Percentiles rank a stretch among this genome's conserved stretches.
Evolutionary conservation across 768 basidiomycete genomes (phyloP).

Genomic region (Xanthoconium stramineum): DNA sequence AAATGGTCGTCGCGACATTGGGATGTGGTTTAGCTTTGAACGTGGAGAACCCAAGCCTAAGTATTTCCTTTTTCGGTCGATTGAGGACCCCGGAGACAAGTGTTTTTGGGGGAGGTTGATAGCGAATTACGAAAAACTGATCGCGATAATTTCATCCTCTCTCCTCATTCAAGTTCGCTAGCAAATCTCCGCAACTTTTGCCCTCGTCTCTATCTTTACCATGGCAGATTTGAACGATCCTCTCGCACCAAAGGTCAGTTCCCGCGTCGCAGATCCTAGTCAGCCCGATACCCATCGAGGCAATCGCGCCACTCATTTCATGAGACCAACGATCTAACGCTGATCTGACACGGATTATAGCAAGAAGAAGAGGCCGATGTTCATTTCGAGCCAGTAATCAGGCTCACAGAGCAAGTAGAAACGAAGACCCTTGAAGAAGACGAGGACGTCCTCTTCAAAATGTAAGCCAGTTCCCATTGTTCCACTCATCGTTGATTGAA

Average conservation of each 20-base stretch:
- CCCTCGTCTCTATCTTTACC: constrained; percentile 22
- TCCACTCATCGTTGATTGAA: not conserved
- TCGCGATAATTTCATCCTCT: constrained; percentile 24
- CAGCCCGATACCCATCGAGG: constrained; percentile 17
- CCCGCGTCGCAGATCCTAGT: not conserved
- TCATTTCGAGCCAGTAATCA: constrained; percentile 95
- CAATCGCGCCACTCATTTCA: constrained; percentile 29
- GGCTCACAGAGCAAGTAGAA: constrained; percentile 93
- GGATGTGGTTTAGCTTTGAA: too few relatives aligned
- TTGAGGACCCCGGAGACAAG: constrained; percentile 28
- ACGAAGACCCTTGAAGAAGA: constrained; percentile 95
- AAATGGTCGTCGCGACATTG: constrained; percentile 36
- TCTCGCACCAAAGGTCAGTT: constrained; percentile 68
- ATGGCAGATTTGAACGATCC: constrained; percentile 64
- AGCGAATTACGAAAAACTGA: constrained; percentile 17
- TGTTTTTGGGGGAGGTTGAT: constrained; percentile 6
- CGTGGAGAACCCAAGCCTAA: too few relatives aligned
- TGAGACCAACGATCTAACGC: constrained; percentile 19
- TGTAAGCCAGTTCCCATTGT: constrained; percentile 51
- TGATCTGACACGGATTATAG: constrained; percentile 28
- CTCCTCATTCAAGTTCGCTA: constrained; percentile 14
- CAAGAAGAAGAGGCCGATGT: constrained; percentile 78
- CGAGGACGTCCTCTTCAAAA: constrained; percentile 91
- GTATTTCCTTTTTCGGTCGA: constrained; percentile 9
- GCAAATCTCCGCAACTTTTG: constrained; percentile 8